Base-by-base conservation (phyloP, 805 yeast genomes). In the Metschnikowia santaceciliae region DNA sequence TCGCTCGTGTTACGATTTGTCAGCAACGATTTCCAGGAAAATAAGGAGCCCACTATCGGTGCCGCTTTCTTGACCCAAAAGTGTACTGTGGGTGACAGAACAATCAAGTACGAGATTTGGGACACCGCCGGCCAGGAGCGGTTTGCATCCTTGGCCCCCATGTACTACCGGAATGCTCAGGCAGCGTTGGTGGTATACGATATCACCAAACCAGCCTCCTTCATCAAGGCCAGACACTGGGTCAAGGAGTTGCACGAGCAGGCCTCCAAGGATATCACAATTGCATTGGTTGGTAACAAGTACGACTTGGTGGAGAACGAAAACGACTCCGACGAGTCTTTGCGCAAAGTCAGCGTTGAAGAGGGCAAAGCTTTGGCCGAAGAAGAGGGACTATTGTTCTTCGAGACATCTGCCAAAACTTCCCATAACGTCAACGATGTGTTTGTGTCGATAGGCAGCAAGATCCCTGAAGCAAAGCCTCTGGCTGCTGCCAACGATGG, bases 361-460 rank as follows among this genome's bases (percentile, higher is more conserved):
- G 98, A 94, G 67, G 99, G 97, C 36, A 76, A 84, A 68, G 81
- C 80, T 51, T 76, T 92, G 53, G 97, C 98, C 3, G 87, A 88
- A 37, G 97, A 94, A 62, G 97, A 92, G 70, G 90, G 88, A 1
- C 74, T 94, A 52, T 71, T 94, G 57, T 92, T 92, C 65, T 92
- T 88, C 65, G 99, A 92, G 72, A 90, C 97, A 6, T 84, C 94
- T 65, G 99, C 99, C 19, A 92, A 92, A 74, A 83, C 95, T 3
- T 87, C 92, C 15, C 77, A 79, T 62, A 90, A 91, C 63, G 97
- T 92, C 37, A 89, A 87, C 63, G 96, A 92, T 55, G 96, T 92
- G 49, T 92, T 92, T 66, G 72, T 89, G 64, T 92, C 89, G 14
- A 88, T 92, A 57, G 99, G 97, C 42, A 82, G 83, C 53, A 85